phyloP scores from a whole-genome alignment of 148 eudicot genomes.

The Bassia scoparia region DNA sequence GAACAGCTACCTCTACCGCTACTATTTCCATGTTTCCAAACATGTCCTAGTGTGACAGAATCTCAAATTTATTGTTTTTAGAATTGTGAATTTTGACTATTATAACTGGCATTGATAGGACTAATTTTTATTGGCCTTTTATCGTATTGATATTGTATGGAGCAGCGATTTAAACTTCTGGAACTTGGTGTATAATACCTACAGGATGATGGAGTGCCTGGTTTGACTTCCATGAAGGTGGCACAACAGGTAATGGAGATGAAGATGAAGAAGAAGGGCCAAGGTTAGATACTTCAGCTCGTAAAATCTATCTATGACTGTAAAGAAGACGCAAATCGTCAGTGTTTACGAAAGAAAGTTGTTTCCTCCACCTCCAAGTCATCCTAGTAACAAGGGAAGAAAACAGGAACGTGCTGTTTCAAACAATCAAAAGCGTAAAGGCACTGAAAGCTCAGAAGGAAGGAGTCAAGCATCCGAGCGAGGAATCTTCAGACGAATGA shows the following conservation, averaged over 20 bases:
- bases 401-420: constrained; percentile 27
- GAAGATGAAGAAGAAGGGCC: constrained; percentile 49
- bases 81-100: neutral
- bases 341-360: constrained; percentile 41
- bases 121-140: too few relatives aligned
- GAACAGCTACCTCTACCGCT: too few relatives aligned
- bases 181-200: constrained; percentile 8
- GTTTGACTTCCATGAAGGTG: constrained; percentile 55
- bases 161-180: neutral
- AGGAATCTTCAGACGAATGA: constrained; percentile 43
- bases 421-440: constrained; percentile 43
- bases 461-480: constrained; percentile 29
- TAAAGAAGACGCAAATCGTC: constrained; percentile 27
- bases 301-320: constrained; percentile 34
- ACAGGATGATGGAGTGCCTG: constrained; percentile 95
- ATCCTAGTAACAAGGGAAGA: constrained; percentile 34
- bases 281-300: constrained; percentile 49
- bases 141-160: neutral
- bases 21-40: too few relatives aligned
- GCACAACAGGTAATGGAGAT: constrained; percentile 54
- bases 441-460: constrained; percentile 31
- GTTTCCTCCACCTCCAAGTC: constrained; percentile 37
- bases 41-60: too few relatives aligned
- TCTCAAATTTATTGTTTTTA: too few relatives aligned
- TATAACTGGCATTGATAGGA: too few relatives aligned